Conservation (phyloP, 2,329 filamentous ascomycete species). For the Fusarium lateritium region DNA sequence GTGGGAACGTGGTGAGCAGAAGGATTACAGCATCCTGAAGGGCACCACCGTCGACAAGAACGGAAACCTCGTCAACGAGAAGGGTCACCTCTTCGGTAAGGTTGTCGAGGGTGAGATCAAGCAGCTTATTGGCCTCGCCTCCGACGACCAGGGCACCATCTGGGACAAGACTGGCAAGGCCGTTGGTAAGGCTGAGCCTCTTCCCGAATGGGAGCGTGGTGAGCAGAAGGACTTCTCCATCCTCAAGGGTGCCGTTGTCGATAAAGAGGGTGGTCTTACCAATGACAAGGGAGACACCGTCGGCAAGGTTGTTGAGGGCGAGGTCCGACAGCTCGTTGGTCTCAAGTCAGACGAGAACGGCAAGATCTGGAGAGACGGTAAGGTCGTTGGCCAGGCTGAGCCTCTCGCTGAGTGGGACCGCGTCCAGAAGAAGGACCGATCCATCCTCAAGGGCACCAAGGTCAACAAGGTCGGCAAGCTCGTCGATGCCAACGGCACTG, state of each 20-base stretch:
- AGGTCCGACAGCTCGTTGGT: constrained; percentile 73
- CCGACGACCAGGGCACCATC: constrained; percentile 78
- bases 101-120: constrained; percentile 75
- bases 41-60: constrained; percentile 73
- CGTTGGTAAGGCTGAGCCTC: constrained; percentile 77
- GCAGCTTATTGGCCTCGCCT: constrained; percentile 74
- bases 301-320: constrained; percentile 74
- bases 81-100: constrained; percentile 71
- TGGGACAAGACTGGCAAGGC: constrained; percentile 75
- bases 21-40: constrained; percentile 42
- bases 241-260: constrained; percentile 38
- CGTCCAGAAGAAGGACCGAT: constrained; percentile 57
- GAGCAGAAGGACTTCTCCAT: constrained; percentile 43
- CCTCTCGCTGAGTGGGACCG: constrained; percentile 71
- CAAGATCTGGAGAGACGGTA: constrained; percentile 77
- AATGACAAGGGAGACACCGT: constrained; percentile 67
- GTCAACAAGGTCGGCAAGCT: constrained; percentile 74
- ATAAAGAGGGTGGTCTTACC: constrained; percentile 70
- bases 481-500: constrained; percentile 65
- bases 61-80: constrained; percentile 69
- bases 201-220: constrained; percentile 67
- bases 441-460: constrained; percentile 66
- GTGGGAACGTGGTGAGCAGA: constrained; percentile 62
- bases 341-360: constrained; percentile 78
- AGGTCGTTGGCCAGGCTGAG: constrained; percentile 76